Conservation (phyloP, 164 flowering plant species). For the Stephania cephalantha region DNA sequence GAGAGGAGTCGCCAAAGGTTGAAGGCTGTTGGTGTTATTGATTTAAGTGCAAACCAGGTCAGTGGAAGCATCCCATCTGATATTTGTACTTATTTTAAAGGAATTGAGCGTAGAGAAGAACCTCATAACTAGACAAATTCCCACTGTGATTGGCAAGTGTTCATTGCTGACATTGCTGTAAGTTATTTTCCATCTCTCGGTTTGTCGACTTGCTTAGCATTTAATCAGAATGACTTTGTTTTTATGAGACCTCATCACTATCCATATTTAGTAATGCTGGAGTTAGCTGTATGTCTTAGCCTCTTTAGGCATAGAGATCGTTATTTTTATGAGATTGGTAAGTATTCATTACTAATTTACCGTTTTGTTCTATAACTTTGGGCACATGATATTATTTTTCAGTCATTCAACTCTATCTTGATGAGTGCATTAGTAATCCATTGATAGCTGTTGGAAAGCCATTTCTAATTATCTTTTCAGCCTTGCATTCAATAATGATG, state of each 20-base stretch:
- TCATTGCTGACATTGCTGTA: slow-evolving; percentile 53
- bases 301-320: too few species aligned
- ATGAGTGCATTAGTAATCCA: too few species aligned
- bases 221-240: not conserved
- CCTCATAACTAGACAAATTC: slow-evolving; percentile 46
- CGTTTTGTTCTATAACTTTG: too few species aligned
- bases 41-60: slow-evolving; percentile 62
- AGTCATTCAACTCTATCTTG: too few species aligned
- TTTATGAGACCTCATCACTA: not conserved
- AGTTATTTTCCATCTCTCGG: slow-evolving; percentile 26
- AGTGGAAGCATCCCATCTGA: slow-evolving; percentile 70
- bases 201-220: not conserved
- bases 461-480: too few species aligned
- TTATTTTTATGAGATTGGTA: too few species aligned
- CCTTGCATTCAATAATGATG: too few species aligned
- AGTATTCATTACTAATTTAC: too few species aligned
- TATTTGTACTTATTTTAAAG: slow-evolving; percentile 53
- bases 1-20: slow-evolving; percentile 7
- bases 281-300: not conserved
- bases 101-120: slow-evolving; percentile 59
- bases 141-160: slow-evolving; percentile 53
- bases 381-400: too few species aligned
- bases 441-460: too few species aligned
- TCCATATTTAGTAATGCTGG: not conserved
- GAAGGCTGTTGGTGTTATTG: slow-evolving; percentile 46